Evolutionary conservation across 306 rosid species (phyloP).

Genomic region (Trifolium repens): DNA sequence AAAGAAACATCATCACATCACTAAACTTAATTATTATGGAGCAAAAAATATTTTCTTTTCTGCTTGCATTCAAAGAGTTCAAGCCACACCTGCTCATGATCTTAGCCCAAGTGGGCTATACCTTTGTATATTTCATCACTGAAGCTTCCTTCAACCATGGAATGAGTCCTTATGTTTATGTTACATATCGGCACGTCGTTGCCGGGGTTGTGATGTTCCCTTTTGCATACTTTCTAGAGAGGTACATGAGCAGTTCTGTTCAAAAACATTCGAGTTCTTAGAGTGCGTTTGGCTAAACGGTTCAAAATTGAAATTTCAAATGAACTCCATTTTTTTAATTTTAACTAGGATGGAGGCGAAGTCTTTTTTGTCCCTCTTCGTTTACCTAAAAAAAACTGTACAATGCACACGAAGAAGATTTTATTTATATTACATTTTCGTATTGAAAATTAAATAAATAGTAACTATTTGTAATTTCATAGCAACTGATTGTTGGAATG

Average conservation of each 20-base stretch:
- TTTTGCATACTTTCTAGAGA: conserved; percentile 79
- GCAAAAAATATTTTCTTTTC: background rate
- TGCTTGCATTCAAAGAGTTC: conserved; percentile 47
- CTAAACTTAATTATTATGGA: conserved; percentile 35
- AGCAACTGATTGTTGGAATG: background rate
- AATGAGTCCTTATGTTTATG: conserved; percentile 79
- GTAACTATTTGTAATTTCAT: too few relatives aligned
- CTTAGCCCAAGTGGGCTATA: conserved; percentile 57
- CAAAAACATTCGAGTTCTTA: background rate
- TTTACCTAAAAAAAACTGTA: background rate
- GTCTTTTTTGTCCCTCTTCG: too few relatives aligned
- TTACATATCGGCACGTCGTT: conserved; percentile 76
- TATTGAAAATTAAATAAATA: background rate
- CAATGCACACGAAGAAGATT: background rate
- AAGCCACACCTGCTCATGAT: conserved; percentile 79
- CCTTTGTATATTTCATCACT: conserved; percentile 62
- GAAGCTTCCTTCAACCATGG: conserved; percentile 93
- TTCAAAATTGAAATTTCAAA: background rate
- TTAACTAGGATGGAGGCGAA: too few relatives aligned
- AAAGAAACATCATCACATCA: conserved; percentile 10
- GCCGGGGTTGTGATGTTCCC: conserved; percentile 62
- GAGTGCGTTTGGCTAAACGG: background rate
- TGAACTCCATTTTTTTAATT: background rate
- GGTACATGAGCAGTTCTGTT: conserved; percentile 44
- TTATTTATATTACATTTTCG: background rate